phyloP scores from a whole-genome alignment of 108 stramenopile genomes.

The Pinguiococcus pyrenoidosus region DNA sequence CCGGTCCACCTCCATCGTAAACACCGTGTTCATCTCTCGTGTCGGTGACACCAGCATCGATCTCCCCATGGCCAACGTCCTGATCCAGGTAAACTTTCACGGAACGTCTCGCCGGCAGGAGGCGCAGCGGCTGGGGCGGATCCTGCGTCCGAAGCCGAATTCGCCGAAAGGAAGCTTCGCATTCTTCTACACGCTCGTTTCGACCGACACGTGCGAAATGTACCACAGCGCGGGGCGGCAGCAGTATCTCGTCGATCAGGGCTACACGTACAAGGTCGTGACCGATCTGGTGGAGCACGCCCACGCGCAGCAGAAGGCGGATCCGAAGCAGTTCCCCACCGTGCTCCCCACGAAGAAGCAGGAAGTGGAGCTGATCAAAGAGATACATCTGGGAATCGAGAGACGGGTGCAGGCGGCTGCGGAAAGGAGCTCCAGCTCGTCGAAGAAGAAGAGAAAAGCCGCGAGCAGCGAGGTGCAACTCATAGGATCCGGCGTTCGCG shows the following conservation, averaged over 20 bases:
- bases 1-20: slow-evolving; percentile 40
- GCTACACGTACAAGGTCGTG: slow-evolving; percentile 98
- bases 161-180: slow-evolving; percentile 76
- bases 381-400: no score
- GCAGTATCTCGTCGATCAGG: slow-evolving; percentile 97
- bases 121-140: slow-evolving; percentile 94
- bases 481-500: no score
- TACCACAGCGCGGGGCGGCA: slow-evolving; percentile 90
- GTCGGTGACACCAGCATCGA: slow-evolving; percentile 98
- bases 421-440: no score
- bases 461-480: no score
- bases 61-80: slow-evolving; percentile 97
- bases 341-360: no score
- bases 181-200: slow-evolving; percentile 94
- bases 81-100: slow-evolving; percentile 83
- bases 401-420: no score
- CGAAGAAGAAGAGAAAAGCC: no score
- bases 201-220: slow-evolving; percentile 92
- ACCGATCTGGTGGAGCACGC: slow-evolving; percentile 67
- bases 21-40: slow-evolving; percentile 81
- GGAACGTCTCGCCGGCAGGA: slow-evolving; percentile 96
- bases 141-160: slow-evolving; percentile 84
- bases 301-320: no score
- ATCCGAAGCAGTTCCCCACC: no score
- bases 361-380: no score